Conservation (phyloP, 352 stramenopile species). For the Sclerospora graminicola region DNA sequence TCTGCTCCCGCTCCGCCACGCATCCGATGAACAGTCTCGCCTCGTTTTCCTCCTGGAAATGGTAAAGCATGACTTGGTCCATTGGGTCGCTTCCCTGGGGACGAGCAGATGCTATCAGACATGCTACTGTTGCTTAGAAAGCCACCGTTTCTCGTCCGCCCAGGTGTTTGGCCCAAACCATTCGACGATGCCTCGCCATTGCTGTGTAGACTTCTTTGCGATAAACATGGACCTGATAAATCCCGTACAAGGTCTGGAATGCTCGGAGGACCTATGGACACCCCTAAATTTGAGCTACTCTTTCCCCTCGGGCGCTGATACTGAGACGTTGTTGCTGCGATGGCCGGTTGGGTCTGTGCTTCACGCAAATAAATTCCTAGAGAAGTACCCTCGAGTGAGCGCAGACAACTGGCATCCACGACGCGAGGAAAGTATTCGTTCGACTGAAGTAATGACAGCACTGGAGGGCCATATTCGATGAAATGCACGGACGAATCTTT, state of each 20-base stretch:
- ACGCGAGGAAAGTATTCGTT: constrained; percentile 33
- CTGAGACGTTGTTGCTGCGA: constrained; percentile 16
- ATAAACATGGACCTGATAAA: constrained; percentile 35
- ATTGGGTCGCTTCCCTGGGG: constrained; percentile 36
- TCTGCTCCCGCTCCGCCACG: constrained; percentile 38
- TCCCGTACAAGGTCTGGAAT: constrained; percentile 38
- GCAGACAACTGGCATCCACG: constrained; percentile 30
- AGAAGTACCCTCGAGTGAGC: constrained; percentile 35
- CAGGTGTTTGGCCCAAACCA: constrained; percentile 2
- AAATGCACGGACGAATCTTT: constrained; percentile 50
- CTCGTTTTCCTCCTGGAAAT: constrained; percentile 14
- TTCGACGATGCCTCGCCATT: constrained; percentile 9
- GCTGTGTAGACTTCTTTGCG: constrained; percentile 27
- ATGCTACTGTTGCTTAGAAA: constrained; percentile 23
- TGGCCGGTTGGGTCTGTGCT: constrained; percentile 29
- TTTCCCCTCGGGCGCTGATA: constrained; percentile 27
- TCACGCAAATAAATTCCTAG: constrained; percentile 50
- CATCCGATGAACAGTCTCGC: constrained; percentile 22
- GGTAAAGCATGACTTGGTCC: constrained; percentile 13
- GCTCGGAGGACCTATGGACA: constrained; percentile 12
- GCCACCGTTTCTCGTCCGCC: constrained; percentile 16
- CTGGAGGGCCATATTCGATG: constrained; percentile 40
- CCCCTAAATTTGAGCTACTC: constrained; percentile 21
- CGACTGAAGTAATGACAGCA: constrained; percentile 33
- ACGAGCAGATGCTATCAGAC: constrained; percentile 30